These are phyloP conservation scores for Malassezia dermatis DNA, from an alignment of 1,284 basidiomycete genomes.

Conservation along the genomic window DNA sequence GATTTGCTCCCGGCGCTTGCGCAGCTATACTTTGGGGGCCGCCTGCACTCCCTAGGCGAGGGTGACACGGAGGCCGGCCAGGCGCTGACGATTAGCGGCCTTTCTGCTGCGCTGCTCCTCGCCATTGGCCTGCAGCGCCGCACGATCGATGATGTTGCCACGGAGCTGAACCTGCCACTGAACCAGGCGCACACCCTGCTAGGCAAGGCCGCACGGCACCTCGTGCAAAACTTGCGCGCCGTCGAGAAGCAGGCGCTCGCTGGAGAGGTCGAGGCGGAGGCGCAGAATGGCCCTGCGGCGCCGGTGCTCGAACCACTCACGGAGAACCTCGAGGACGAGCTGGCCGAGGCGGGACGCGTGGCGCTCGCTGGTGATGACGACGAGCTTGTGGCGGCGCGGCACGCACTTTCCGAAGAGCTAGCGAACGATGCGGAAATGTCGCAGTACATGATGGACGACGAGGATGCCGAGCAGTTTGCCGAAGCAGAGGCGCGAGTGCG, in stretches of 20 bases:
- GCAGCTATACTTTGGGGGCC: conserved; percentile 67
- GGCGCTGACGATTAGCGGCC: conserved; percentile 28
- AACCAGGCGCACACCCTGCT: conserved; percentile 83
- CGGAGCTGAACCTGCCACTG: conserved; percentile 62
- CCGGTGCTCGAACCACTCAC: conserved; percentile 18
- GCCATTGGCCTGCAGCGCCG: conserved; percentile 87
- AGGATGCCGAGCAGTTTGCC: conserved; percentile 25
- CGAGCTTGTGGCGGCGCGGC: conserved; percentile 13
- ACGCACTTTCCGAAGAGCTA: conserved; percentile 12
- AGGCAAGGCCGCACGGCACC: conserved; percentile 77
- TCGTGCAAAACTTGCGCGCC: conserved; percentile 66
- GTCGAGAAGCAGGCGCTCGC: conserved; percentile 58
- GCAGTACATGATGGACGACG: conserved; percentile 30
- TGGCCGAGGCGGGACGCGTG: conserved; percentile 26
- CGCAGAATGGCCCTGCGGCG: conserved; percentile 2
- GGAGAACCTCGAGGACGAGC: conserved; percentile 28
- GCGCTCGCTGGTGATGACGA: conserved; percentile 21
- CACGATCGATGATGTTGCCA: conserved; percentile 61
- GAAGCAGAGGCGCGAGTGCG: conserved; percentile 39
- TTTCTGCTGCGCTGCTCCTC: conserved; percentile 36
- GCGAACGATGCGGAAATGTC: conserved; percentile 30
- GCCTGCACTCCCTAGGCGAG: conserved; percentile 33
- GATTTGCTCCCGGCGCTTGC: conserved; percentile 78
- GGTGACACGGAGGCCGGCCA: conserved; percentile 16
- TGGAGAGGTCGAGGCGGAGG: conserved; percentile 17